Evolutionary conservation across 1,139 yeast species (phyloP).

Genomic region (Sugiyamaella xylanicola): DNA sequence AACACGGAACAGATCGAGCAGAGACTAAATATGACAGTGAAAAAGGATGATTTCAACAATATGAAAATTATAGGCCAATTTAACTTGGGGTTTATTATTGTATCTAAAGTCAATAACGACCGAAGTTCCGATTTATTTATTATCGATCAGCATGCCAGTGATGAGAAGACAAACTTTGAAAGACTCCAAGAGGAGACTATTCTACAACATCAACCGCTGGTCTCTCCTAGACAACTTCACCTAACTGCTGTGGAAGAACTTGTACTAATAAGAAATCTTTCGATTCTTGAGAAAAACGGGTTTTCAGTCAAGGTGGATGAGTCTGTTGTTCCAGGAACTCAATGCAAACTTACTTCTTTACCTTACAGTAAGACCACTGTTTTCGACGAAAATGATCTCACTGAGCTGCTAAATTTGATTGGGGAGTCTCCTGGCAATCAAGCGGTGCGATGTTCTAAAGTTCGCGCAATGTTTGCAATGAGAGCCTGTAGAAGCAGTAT

Average conservation of each 20-base stretch:
- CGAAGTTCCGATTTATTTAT: slow-evolving; percentile 66
- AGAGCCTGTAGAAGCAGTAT: slow-evolving; percentile 92
- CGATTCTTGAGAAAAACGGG: slow-evolving; percentile 71
- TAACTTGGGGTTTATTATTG: slow-evolving; percentile 85
- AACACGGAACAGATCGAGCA: slow-evolving; percentile 53
- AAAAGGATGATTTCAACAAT: slow-evolving; percentile 46
- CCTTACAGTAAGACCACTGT: slow-evolving; percentile 74
- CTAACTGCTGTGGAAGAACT: slow-evolving; percentile 79
- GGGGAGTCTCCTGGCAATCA: slow-evolving; percentile 44
- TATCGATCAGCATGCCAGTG: slow-evolving; percentile 96
- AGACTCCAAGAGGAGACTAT: slow-evolving; percentile 55
- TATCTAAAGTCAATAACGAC: slow-evolving; percentile 47
- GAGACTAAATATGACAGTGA: slow-evolving; percentile 37
- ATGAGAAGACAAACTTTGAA: slow-evolving; percentile 91
- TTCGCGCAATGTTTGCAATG: slow-evolving; percentile 85
- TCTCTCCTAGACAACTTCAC: slow-evolving; percentile 64
- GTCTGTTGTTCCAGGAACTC: slow-evolving; percentile 56
- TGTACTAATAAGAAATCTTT: slow-evolving; percentile 59
- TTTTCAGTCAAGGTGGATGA: slow-evolving; percentile 59
- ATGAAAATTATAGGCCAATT: slow-evolving; percentile 92
- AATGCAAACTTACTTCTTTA: slow-evolving; percentile 58
- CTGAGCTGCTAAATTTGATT: slow-evolving; percentile 70
- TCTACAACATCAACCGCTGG: slow-evolving; percentile 69
- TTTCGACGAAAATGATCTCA: slow-evolving; percentile 66
- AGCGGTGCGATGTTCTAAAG: slow-evolving; percentile 67